Evolutionary conservation across 2,329 filamentous ascomycete genomes (phyloP).

Genomic region (Apiospora kogelbergensis): DNA sequence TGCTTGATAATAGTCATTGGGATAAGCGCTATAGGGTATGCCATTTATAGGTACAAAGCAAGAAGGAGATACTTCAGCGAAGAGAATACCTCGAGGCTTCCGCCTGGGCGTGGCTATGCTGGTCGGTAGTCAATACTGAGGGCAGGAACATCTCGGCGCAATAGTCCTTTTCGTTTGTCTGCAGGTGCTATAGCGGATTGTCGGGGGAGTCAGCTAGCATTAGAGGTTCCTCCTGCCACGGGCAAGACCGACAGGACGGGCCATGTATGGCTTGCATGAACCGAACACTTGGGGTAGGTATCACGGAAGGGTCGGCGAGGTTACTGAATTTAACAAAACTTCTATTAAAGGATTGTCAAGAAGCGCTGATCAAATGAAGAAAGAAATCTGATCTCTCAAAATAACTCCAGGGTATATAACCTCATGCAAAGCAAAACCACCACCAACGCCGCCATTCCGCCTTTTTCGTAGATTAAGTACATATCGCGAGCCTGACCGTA

Average conservation of each 20-base stretch:
- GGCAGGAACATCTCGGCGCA: neutral
- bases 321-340: neutral
- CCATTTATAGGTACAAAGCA: too few species aligned
- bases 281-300: neutral
- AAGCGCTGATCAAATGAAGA: neutral
- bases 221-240: neutral
- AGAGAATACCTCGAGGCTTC: too few species aligned
- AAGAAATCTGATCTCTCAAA: neutral
- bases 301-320: neutral
- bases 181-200: neutral
- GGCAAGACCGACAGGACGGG: neutral
- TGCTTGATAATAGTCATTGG: too few species aligned
- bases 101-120: too few species aligned
- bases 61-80: too few species aligned
- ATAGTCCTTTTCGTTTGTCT: neutral
- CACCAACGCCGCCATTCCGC: neutral
- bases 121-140: too few species aligned
- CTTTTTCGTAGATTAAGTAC: neutral
- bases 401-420: constrained; percentile 8
- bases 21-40: too few species aligned
- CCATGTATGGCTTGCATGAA: neutral
- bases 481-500: neutral
- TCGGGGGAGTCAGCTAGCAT: neutral
- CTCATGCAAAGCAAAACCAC: neutral
- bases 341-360: neutral